Evolutionary conservation across 345 rosid genomes (phyloP), one percentile per base, ranked within the genome.

Genomic region (Lepidium sativum): DNA sequence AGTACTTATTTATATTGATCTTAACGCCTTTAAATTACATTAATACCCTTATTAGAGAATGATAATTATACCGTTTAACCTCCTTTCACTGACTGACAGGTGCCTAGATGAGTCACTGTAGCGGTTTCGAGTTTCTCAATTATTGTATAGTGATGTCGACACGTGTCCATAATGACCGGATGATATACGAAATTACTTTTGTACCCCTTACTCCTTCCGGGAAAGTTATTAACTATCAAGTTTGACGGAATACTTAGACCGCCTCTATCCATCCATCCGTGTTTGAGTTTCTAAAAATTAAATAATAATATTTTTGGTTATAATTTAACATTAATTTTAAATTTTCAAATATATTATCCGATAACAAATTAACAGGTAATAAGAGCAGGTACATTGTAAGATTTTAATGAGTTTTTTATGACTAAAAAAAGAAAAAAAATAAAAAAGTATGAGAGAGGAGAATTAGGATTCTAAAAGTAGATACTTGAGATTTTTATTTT

Each of bases 1-100:
- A 43, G 15, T 59, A 52, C 45, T 66, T 44, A 27, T 51, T 72
- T 72, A 59, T 72, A 72, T 66, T 60, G 72, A 67, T 43, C 45
- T 37, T 52, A 35, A 25, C 35, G 58, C 2, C 0, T 0, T 0
- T 5, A 2, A 34, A 17, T 34, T 52, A 52, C 72, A 4, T 35
- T 0, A 18, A 0, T 52, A 0, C 63, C 77, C 77, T 66, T 65
- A 14, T 29, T 59, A 34, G 29, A 6, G 33, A 66, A 42, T 25
- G 68, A 53, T 66, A 60, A 43, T 42, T 59, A 51, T 63, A 52
- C 21, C 23, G 51, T 27, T 60, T 57, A 40, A 40, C 66, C 34
- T 71, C 65, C 65, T 6, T 37, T 21, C 35, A 41, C 23, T 65
- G 55, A 72, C 63, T 27, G 68, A 43, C 72, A 59, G 7, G 56